Evolutionary conservation across 352 stramenopile genomes (phyloP).

Genomic region (Aphanomyces invadans): DNA sequence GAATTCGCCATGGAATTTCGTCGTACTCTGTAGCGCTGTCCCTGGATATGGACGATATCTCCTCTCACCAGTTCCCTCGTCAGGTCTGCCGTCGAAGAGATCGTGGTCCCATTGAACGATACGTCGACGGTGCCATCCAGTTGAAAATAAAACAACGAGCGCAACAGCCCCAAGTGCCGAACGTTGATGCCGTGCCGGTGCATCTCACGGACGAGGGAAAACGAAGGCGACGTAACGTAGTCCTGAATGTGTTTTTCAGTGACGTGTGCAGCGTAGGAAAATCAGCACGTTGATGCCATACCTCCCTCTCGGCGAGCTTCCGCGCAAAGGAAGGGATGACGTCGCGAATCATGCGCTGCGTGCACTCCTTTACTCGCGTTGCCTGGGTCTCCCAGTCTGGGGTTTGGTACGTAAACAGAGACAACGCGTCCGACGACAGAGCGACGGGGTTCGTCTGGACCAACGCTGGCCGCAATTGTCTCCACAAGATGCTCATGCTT

Average conservation of each 20-base stretch:
- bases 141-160: slow-evolving; percentile 65
- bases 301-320: slow-evolving; percentile 48
- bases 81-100: slow-evolving; percentile 75
- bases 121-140: slow-evolving; percentile 69
- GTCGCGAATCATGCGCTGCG: slow-evolving; percentile 55
- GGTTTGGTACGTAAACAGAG: slow-evolving; percentile 75
- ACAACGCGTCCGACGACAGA: slow-evolving; percentile 79
- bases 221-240: slow-evolving; percentile 3
- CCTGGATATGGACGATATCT: slow-evolving; percentile 46
- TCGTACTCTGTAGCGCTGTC: slow-evolving; percentile 43
- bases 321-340: slow-evolving; percentile 71
- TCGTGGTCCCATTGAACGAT: slow-evolving; percentile 70
- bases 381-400: slow-evolving; percentile 79
- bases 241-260: neutral
- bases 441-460: slow-evolving; percentile 43
- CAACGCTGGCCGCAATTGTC: slow-evolving; percentile 82
- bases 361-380: slow-evolving; percentile 59
- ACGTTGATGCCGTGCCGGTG: slow-evolving; percentile 87
- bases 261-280: neutral
- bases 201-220: slow-evolving; percentile 61
- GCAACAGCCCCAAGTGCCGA: slow-evolving; percentile 79
- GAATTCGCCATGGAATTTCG: neutral
- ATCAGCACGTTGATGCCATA: slow-evolving; percentile 38
- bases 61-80: slow-evolving; percentile 75
- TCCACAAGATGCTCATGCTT: slow-evolving; percentile 88